A percentile compares a stretch with the other conserved stretches of the same genome.
phyloP scores from a whole-genome alignment of 2,329 filamentous ascomycete species.

The Tolypocladium tundrense region DNA sequence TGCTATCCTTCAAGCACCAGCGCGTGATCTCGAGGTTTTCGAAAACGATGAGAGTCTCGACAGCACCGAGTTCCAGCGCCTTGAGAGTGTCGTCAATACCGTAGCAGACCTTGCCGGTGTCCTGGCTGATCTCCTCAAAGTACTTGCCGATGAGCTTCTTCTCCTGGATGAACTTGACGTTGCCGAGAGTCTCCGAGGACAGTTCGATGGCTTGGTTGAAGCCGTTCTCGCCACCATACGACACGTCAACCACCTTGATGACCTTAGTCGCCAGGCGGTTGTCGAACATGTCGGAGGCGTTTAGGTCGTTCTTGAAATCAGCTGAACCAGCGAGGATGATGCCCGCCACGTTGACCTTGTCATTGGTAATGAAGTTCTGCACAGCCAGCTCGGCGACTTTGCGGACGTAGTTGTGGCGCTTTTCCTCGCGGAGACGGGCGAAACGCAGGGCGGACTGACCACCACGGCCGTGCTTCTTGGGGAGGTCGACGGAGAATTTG shows the following conservation, averaged over 20 bases:
- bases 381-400: slow-evolving; percentile 97
- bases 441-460: slow-evolving; percentile 99
- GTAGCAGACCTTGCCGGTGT: slow-evolving; percentile 94
- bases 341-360: slow-evolving; percentile 97
- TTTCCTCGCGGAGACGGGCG: slow-evolving; percentile 97
- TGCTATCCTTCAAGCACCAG: slow-evolving; percentile 76
- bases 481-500: slow-evolving; percentile 96
- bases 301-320: slow-evolving; percentile 99
- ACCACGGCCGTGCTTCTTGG: slow-evolving; percentile 99
- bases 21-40: slow-evolving; percentile 94
- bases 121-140: slow-evolving; percentile 98
- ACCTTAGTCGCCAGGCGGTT: slow-evolving; percentile 85
- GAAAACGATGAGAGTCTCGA: slow-evolving; percentile 90
- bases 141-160: slow-evolving; percentile 99
- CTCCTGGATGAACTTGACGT: slow-evolving; percentile 99
- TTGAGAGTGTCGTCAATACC: slow-evolving; percentile 97
- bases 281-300: slow-evolving; percentile 96
- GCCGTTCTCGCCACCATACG: slow-evolving; percentile 96
- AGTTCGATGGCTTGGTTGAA: slow-evolving; percentile 99
- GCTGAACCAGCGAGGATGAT: slow-evolving; percentile 93
- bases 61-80: slow-evolving; percentile 88
- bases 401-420: slow-evolving; percentile 98
- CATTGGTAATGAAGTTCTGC: slow-evolving; percentile 96
- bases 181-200: slow-evolving; percentile 87
- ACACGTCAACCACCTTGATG: slow-evolving; percentile 98